Evolutionary conservation across 495 filamentous ascomycete genomes (phyloP), one percentile per base, ranked within the genome.

Genomic region (Hypoxylon crocopeplum): DNA sequence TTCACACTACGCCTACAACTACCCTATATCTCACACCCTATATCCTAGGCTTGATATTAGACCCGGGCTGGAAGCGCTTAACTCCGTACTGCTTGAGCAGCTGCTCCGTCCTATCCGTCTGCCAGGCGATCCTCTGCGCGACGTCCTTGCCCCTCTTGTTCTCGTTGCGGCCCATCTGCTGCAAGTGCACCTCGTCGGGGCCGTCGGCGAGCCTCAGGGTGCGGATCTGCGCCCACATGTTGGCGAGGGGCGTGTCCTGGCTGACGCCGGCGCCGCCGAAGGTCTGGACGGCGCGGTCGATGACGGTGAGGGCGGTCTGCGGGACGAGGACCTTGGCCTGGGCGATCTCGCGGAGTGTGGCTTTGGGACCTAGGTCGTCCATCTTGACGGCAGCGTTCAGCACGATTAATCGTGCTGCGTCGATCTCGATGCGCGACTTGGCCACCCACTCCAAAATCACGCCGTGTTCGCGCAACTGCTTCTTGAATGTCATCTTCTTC

Each of bases 361-460:
- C 79, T 76, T 93, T 94, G 16, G 90, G 89, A 64, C 90, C 83
- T 13, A 85, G 78, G 69, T 87, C 83, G 63, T 96, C 91, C 72
- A 96, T 96, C 77, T 91, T 91, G 66, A 92, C 86, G 24, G 92
- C 92, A 7, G 92, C 92, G 67, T 96, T 95, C 41, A 96, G 81
- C 7, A 96, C 92, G 59, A 96, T 72, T 5, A 96, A 78, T 10
- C 92, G 87, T 0, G 91, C 90, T 4, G 92, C 85, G 67, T 97
- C 92, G 62, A 97, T 93, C 68, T 96, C 92, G 48, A 97, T 85
- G 2, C 92, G 85, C 3, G 91, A 94, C 70, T 86, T 88, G 41
- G 92, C 92, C 12, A 97, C 87, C 92, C 93, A 96, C 66, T 97
- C 91, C 16, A 96, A 82, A 67, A 97, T 93, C 7, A 95, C 91